Percentiles rank a stretch among this genome's conserved stretches.
Conservation (phyloP, 2,329 filamentous ascomycete species). For the Alternaria dauci region DNA sequence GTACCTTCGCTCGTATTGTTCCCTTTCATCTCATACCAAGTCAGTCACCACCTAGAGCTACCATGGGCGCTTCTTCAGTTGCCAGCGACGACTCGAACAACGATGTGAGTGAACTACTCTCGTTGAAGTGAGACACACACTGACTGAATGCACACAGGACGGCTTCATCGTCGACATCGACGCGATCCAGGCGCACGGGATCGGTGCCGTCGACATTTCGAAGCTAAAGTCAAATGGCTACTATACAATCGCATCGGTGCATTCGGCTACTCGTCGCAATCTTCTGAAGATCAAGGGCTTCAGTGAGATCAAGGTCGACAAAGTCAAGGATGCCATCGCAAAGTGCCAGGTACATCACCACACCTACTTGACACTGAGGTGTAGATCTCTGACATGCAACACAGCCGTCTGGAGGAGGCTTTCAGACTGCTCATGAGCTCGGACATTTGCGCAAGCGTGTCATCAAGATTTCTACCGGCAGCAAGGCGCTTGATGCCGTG, state of each 20-base stretch:
- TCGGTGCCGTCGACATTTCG: conserved; percentile 70
- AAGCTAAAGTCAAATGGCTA: conserved; percentile 71
- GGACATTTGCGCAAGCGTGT: conserved; percentile 69
- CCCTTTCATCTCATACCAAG: conserved; percentile 9
- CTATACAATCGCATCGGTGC: conserved; percentile 69
- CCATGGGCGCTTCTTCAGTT: conserved; percentile 58
- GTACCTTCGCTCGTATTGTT: conserved; percentile 14
- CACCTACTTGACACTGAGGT: background rate
- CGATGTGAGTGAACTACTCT: conserved; percentile 52
- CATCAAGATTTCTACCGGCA: conserved; percentile 73
- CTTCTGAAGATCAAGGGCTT: conserved; percentile 74
- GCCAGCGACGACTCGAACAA: conserved; percentile 61
- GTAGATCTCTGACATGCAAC: conserved; percentile 15
- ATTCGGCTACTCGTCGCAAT: conserved; percentile 66
- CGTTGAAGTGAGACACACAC: background rate
- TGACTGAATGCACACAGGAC: conserved; percentile 47
- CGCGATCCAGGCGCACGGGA: conserved; percentile 70
- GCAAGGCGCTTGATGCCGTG: conserved; percentile 71
- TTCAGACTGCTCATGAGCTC: conserved; percentile 72
- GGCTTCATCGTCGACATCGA: conserved; percentile 72
- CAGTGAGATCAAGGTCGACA: conserved; percentile 75
- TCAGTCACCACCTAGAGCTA: conserved; percentile 7
- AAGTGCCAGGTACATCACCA: conserved; percentile 63
- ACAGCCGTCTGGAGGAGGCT: conserved; percentile 66
- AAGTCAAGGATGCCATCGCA: conserved; percentile 71